Conservation (phyloP, 2,329 filamentous ascomycete genomes). For the Colletotrichum euphorbiae region DNA sequence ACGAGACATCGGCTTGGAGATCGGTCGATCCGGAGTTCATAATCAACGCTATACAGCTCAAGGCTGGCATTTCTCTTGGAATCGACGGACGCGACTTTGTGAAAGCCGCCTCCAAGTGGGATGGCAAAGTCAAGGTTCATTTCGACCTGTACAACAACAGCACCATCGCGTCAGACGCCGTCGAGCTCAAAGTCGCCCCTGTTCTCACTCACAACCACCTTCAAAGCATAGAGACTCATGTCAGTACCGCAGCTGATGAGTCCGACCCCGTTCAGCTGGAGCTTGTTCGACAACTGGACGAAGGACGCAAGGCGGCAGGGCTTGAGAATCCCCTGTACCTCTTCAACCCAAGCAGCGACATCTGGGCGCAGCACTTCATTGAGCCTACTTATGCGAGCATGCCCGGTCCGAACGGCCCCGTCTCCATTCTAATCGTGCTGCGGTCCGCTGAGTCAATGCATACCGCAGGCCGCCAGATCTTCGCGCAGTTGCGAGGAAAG, state of each 20-base stretch:
- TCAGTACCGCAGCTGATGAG: conserved; percentile 41
- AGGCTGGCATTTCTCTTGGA: conserved; percentile 48
- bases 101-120: conserved; percentile 43
- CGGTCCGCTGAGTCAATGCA: conserved; percentile 46
- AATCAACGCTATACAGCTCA: conserved; percentile 47
- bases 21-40: conserved; percentile 44
- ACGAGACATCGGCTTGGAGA: conserved; percentile 42
- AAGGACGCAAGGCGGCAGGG: conserved; percentile 32
- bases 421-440: conserved; percentile 50
- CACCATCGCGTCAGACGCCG: conserved; percentile 42
- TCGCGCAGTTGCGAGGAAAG: conserved; percentile 47
- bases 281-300: conserved; percentile 43
- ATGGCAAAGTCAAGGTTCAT: conserved; percentile 44
- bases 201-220: conserved; percentile 53
- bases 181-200: conserved; percentile 51
- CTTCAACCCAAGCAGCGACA: conserved; percentile 45
- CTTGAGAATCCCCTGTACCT: conserved; percentile 41
- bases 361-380: conserved; percentile 55
- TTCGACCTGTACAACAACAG: conserved; percentile 47
- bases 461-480: conserved; percentile 47
- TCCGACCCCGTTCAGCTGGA: conserved; percentile 16
- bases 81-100: conserved; percentile 51
- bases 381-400: conserved; percentile 54
- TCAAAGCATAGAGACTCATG: conserved; percentile 45
- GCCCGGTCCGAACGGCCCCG: conserved; percentile 49